Percentiles rank a stretch among this genome's conserved stretches.
Conservation (phyloP, 2,329 filamentous ascomycete genomes). For the Zasmidium cellare region DNA sequence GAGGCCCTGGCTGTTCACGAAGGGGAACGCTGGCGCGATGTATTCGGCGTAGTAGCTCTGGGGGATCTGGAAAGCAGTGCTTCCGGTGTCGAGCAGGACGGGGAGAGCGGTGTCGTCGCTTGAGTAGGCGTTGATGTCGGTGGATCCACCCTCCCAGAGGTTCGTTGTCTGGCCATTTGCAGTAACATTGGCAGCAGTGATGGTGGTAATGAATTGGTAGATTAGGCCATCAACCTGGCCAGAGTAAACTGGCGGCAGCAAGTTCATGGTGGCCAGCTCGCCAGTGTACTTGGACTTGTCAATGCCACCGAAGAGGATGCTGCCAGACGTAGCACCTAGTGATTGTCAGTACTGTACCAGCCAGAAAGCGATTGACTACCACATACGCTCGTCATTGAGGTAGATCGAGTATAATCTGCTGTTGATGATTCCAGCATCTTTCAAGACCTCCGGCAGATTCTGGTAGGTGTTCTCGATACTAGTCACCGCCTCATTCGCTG, state of each 20-base stretch:
- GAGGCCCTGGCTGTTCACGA: constrained; percentile 19
- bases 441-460: constrained; percentile 35
- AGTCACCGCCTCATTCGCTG: constrained; percentile 27
- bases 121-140: constrained; percentile 21
- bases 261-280: constrained; percentile 32
- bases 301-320: constrained; percentile 38
- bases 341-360: no score
- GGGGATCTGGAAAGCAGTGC: constrained; percentile 30
- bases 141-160: constrained; percentile 23
- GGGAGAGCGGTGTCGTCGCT: constrained; percentile 19
- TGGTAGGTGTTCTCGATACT: constrained; percentile 26
- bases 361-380: no score
- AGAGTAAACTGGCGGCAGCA: constrained; percentile 24
- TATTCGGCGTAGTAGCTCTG: constrained; percentile 23
- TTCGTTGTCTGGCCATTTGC: constrained; percentile 17
- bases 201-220: constrained; percentile 30
- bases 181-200: constrained; percentile 28
- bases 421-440: constrained; percentile 31
- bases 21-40: constrained; percentile 24
- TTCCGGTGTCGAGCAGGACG: constrained; percentile 36
- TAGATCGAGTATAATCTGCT: constrained; percentile 34
- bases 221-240: constrained; percentile 14
- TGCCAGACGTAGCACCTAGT: constrained; percentile 27
- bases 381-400: constrained; percentile 32
- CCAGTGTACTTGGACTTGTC: constrained; percentile 34